Evolutionary conservation across 1,139 yeast genomes (phyloP).

Genomic region (Nakaseomyces nivariensis): DNA sequence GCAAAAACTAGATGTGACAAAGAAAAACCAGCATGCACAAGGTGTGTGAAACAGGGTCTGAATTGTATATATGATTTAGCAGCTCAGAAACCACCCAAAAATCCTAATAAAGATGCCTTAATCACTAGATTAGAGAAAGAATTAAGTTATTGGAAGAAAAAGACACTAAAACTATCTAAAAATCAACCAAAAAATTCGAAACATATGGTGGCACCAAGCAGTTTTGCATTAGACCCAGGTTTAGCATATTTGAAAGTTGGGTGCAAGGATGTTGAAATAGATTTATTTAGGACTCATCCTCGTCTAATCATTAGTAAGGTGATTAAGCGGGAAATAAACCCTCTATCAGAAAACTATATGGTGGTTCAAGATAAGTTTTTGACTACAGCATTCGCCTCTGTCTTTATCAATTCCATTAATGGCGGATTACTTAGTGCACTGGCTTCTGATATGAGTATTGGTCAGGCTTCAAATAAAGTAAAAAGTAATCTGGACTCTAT

Average conservation of each 20-base stretch:
- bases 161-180: conserved; percentile 15
- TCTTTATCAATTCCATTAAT: background rate
- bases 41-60: conserved; percentile 23
- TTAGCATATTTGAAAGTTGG: background rate
- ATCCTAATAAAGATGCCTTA: conserved; percentile 25
- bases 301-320: conserved; percentile 3
- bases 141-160: conserved; percentile 25
- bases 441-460: conserved; percentile 15
- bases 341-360: conserved; percentile 3
- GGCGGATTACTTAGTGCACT: conserved; percentile 8
- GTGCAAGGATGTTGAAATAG: background rate
- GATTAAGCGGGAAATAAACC: conserved; percentile 4
- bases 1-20: conserved; percentile 29
- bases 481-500: conserved; percentile 14
- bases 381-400: conserved; percentile 1
- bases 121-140: conserved; percentile 25
- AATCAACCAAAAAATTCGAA: conserved; percentile 7
- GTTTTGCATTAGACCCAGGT: conserved; percentile 2
- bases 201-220: conserved; percentile 5
- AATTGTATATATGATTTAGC: conserved; percentile 27
- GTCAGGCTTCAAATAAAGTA: conserved; percentile 14
- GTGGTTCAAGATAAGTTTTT: conserved; percentile 3
- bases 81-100: conserved; percentile 25
- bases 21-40: conserved; percentile 25
- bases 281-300: conserved; percentile 2